phyloP scores from a whole-genome alignment of 768 basidiomycete species.

The Russula sp. region DNA sequence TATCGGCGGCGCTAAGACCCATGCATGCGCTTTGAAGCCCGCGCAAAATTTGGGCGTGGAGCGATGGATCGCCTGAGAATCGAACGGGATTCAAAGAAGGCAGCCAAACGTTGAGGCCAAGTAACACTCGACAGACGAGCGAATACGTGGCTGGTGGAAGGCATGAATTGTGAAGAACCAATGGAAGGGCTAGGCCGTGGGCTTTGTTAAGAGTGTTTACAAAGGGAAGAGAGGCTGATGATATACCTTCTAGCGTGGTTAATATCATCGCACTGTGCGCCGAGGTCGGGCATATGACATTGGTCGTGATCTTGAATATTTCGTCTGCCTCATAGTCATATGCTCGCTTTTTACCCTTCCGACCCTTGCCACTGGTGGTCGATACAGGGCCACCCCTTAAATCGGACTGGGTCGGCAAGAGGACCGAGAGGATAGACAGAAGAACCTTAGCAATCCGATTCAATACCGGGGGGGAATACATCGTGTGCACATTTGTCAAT shows the following conservation, averaged over 20 bases:
- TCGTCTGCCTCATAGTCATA: constrained; percentile 72
- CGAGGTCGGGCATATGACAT: constrained; percentile 40
- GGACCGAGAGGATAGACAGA: constrained; percentile 13
- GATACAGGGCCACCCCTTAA: constrained; percentile 24
- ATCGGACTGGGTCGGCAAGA: constrained; percentile 27
- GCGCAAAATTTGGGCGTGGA: constrained; percentile 39
- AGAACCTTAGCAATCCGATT: constrained; percentile 19
- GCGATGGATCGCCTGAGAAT: constrained; percentile 43
- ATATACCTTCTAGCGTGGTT: constrained; percentile 50
- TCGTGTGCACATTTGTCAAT: constrained; percentile 9
- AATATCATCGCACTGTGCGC: constrained; percentile 50
- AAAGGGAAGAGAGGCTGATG: constrained; percentile 4
- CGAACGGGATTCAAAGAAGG: constrained; percentile 48
- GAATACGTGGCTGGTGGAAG: constrained; percentile 50
- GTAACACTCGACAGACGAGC: constrained; percentile 47
- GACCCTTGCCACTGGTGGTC: constrained; percentile 29
- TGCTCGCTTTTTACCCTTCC: constrained; percentile 60
- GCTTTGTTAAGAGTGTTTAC: neutral
- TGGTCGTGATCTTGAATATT: constrained; percentile 45
- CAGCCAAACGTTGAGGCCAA: constrained; percentile 51
- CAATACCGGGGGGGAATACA: constrained; percentile 11
- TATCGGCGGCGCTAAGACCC: constrained; percentile 45
- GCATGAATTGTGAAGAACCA: constrained; percentile 42
- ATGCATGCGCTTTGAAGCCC: constrained; percentile 43
- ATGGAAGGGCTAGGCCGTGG: constrained; percentile 34